phyloP scores from a whole-genome alignment of 2,329 filamentous ascomycete genomes.

The Fusarium sambucinum region DNA sequence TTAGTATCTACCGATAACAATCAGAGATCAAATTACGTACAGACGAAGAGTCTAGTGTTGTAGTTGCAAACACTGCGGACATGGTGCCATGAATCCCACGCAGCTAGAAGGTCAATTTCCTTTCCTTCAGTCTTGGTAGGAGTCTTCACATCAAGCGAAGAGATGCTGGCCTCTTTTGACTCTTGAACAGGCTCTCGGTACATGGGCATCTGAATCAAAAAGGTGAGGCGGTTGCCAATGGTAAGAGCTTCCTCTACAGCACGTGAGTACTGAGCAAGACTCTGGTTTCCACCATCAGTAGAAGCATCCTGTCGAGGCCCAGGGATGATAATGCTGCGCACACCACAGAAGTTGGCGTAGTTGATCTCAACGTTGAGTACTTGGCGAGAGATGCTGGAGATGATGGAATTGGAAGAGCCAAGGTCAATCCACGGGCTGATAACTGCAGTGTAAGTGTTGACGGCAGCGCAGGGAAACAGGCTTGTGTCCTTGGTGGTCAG shows the following conservation, averaged over 20 bases:
- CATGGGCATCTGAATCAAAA: constrained; percentile 87
- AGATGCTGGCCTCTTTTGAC: constrained; percentile 65
- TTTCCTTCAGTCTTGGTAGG: constrained; percentile 52
- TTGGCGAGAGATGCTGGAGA: constrained; percentile 88
- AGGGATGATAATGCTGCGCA: constrained; percentile 83
- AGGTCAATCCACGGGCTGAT: constrained; percentile 95
- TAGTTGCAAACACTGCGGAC: constrained; percentile 90
- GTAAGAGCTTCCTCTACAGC: constrained; percentile 83
- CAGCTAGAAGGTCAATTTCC: constrained; percentile 77
- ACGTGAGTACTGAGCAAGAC: constrained; percentile 82
- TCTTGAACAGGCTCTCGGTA: constrained; percentile 76
- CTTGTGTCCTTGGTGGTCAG: constrained; percentile 84
- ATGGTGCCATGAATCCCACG: constrained; percentile 95
- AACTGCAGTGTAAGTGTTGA: constrained; percentile 80
- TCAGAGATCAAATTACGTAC: constrained; percentile 66
- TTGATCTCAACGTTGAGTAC: constrained; percentile 91
- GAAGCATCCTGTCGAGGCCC: constrained; percentile 77
- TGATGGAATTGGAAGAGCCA: constrained; percentile 82
- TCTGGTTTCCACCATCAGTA: constrained; percentile 61
- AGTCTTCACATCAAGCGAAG: constrained; percentile 55
- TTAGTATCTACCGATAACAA: not conserved
- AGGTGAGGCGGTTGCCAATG: constrained; percentile 79
- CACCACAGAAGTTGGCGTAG: constrained; percentile 95
- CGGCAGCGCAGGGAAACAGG: constrained; percentile 74
- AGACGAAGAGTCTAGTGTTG: constrained; percentile 81